A percentile compares a stretch with the other conserved stretches of the same genome.
Conservation (phyloP, 176 grass and related monocot species). For the Thinopyrum elongatum region DNA sequence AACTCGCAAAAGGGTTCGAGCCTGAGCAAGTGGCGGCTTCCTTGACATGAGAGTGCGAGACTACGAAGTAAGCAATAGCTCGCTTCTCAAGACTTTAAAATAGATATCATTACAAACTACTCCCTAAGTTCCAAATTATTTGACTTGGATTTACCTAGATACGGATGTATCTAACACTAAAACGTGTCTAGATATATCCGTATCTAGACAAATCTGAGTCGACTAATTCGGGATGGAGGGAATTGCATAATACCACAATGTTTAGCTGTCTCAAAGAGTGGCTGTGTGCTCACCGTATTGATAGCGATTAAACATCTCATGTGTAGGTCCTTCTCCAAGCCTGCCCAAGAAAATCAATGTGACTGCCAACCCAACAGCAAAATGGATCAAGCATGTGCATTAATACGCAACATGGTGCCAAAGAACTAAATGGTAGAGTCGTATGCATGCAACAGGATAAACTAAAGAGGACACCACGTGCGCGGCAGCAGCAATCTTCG, state of each 20-base stretch:
- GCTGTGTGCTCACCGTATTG: not conserved
- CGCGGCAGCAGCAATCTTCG: too few relatives aligned
- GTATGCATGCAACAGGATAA: not conserved
- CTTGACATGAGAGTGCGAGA: not conserved
- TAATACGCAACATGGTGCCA: not conserved
- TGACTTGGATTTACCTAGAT: too few relatives aligned
- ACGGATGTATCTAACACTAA: too few relatives aligned
- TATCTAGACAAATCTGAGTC: too few relatives aligned
- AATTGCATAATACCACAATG: conserved; percentile 1
- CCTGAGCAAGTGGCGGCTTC: too few relatives aligned
- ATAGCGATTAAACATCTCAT: not conserved
- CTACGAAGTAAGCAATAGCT: not conserved
- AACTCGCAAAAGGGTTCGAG: not conserved
- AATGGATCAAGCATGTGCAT: not conserved
- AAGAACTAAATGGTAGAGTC: not conserved
- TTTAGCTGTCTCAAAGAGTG: not conserved
- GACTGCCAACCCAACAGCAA: not conserved
- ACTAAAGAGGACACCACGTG: not conserved
- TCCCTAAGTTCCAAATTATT: too few relatives aligned
- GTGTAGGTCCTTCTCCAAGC: not conserved
- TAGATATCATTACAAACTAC: not conserved
- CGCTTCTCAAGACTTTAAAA: not conserved
- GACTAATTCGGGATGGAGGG: too few relatives aligned
- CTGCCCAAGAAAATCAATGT: not conserved
- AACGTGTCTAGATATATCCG: too few relatives aligned